Evolutionary conservation across 768 basidiomycete genomes (phyloP).

Genomic region (Podaxis sp.): DNA sequence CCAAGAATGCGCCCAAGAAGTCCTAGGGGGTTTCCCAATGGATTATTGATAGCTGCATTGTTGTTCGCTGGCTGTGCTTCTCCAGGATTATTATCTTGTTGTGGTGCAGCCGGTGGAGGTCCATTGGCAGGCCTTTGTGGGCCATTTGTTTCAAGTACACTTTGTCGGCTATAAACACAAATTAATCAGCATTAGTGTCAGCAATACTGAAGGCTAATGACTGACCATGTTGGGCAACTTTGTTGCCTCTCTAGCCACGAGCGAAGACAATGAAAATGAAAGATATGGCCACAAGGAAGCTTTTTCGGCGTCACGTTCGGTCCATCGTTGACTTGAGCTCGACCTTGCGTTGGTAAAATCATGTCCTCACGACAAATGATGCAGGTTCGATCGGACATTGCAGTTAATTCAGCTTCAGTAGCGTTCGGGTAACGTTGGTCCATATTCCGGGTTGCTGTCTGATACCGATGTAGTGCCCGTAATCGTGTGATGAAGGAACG

Average conservation of each 20-base stretch:
- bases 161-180: constrained; percentile 58
- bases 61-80: constrained; percentile 33
- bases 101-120: constrained; percentile 25
- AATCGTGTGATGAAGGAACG: constrained; percentile 88
- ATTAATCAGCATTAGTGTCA: constrained; percentile 16
- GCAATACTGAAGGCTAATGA: constrained; percentile 14
- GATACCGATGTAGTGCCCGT: constrained; percentile 88
- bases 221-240: constrained; percentile 97
- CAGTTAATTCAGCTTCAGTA: constrained; percentile 77
- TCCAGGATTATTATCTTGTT: constrained; percentile 31
- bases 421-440: constrained; percentile 94
- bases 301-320: constrained; percentile 97
- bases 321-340: constrained; percentile 49
- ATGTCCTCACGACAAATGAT: constrained; percentile 99
- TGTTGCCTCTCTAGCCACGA: constrained; percentile 99
- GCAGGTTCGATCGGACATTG: constrained; percentile 88
- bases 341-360: constrained; percentile 42
- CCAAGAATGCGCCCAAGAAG: constrained; percentile 60
- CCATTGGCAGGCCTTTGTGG: constrained; percentile 29
- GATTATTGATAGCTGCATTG: constrained; percentile 40
- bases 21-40: constrained; percentile 49
- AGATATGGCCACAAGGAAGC: constrained; percentile 94
- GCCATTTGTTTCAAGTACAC: constrained; percentile 60
- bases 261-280: constrained; percentile 95
- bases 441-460: constrained; percentile 95